Base-by-base conservation (phyloP, 768 basidiomycete species). In the Lyophyllum atratum region DNA sequence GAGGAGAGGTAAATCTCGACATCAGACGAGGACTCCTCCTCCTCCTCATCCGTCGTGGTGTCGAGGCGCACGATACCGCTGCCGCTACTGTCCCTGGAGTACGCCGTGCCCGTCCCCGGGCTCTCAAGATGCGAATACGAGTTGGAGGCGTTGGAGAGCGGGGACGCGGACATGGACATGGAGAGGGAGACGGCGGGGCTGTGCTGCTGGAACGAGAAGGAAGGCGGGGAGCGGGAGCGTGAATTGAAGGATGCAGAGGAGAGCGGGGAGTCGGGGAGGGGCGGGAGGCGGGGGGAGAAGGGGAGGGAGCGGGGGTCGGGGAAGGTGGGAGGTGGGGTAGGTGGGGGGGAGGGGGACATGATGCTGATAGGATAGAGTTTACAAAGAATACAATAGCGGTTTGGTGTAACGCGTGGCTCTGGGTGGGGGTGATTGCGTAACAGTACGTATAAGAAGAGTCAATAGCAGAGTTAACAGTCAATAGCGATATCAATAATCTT, bases 1-100 rank as follows among this genome's bases (percentile, higher is more conserved):
- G 66, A 65, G 49, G 68, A 67, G 43, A 76, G 66, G 52, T 74
- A 74, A 17, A 76, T 74, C 59, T 76, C 75, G 37, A 76, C 67
- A 24, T 67, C 66, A 15, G 59, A 61, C 34, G 64, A 64, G 19
- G 60, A 58, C 22, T 62, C 56, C 28, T 64, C 62, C 12, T 61
- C 54, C 3, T 64, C 60, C 40, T 66, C 60, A 44, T 61, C 56
- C 12, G 49, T 43, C 1, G 54, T 55, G 9, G 49, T 54, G 42
- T 61, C 60, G 49, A 61, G 53, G 22, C 54, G 49, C 11, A 61
- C 46, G 8, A 47, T 29, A 19, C 17, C 28, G 14, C 22, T 51
- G 40, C 33, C 17, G 55, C 56, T 53, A 42, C 19, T 33, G 47
- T 47, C 46, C 17, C n/a, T 14, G 10, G 46, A 47, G 8, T n/a